Evolutionary conservation across 768 basidiomycete species (phyloP).

Genomic region (Naganishia kalamii): DNA sequence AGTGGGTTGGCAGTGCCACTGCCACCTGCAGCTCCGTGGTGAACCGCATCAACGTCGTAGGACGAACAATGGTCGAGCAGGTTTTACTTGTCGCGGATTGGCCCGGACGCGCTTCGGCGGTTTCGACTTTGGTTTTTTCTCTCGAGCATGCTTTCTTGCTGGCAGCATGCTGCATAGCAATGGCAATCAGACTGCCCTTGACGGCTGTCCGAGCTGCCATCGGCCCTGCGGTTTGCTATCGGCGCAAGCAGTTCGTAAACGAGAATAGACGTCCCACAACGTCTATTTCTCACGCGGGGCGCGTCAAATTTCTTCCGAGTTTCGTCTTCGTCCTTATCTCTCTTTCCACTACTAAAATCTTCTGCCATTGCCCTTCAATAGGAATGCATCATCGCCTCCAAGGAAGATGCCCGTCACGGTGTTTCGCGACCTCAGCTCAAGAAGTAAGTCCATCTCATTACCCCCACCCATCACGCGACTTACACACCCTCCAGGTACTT

Average conservation of each 20-base stretch:
- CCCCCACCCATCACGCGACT: slow-evolving; percentile 14
- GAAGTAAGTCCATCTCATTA: slow-evolving; percentile 57
- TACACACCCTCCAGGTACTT: slow-evolving; percentile 57
- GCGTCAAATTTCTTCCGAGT: background rate
- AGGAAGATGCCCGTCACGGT: slow-evolving; percentile 62
- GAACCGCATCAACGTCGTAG: background rate
- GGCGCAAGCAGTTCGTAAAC: too few species aligned
- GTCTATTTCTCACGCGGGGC: slow-evolving; percentile 3
- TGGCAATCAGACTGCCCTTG: too few species aligned
- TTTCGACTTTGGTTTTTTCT: background rate
- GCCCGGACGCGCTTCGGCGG: slow-evolving; percentile 5
- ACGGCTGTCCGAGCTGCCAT: too few species aligned
- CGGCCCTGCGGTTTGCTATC: too few species aligned
- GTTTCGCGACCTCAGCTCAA: slow-evolving; percentile 74
- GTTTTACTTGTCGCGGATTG: slow-evolving; percentile 1
- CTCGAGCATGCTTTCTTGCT: too few species aligned
- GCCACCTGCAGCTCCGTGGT: too few species aligned
- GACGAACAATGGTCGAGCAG: background rate
- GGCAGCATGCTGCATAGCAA: background rate
- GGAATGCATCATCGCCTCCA: slow-evolving; percentile 67
- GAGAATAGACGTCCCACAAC: background rate
- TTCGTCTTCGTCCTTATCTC: background rate
- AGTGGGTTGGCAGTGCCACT: background rate
- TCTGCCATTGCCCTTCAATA: slow-evolving; percentile 36
- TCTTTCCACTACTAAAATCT: background rate